Evolutionary conservation across 1,284 basidiomycete genomes (phyloP).

Genomic region (Cerrena zonata): DNA sequence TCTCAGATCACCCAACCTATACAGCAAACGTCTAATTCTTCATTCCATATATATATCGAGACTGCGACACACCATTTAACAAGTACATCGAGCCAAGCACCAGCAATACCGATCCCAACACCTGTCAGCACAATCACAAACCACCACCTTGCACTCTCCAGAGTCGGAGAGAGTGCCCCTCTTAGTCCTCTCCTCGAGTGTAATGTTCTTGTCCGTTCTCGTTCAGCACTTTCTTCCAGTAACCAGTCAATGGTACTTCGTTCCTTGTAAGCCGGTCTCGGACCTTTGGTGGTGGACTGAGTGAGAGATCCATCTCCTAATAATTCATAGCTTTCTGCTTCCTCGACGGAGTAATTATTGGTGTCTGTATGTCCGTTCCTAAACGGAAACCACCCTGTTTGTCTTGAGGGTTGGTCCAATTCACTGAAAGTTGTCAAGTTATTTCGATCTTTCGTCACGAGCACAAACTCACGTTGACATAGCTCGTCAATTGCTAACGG

Average conservation of each 20-base stretch:
- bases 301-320: conserved; percentile 8
- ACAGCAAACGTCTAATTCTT: neutral
- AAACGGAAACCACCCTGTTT: no score
- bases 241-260: conserved; percentile 67
- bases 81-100: conserved; percentile 70
- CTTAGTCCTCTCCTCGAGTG: conserved; percentile 48
- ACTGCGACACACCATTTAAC: conserved; percentile 65
- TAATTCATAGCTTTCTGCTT: conserved; percentile 11
- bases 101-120: conserved; percentile 61
- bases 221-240: conserved; percentile 60
- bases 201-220: conserved; percentile 48
- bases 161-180: conserved; percentile 47
- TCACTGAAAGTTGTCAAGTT: no score
- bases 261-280: conserved; percentile 38
- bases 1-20: conserved; percentile 63
- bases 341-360: conserved; percentile 4
- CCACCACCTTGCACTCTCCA: conserved; percentile 63
- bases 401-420: no score
- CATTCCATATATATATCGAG: neutral
- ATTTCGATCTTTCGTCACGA: no score
- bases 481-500: no score
- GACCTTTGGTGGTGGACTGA: conserved; percentile 10
- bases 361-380: no score
- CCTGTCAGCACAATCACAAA: conserved; percentile 62
- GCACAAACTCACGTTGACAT: no score